A percentile compares a stretch with the other conserved stretches of the same genome.
These are phyloP conservation scores for Dalbergia oliveri DNA, from an alignment of 306 rosid species.

Conservation along the genomic window DNA sequence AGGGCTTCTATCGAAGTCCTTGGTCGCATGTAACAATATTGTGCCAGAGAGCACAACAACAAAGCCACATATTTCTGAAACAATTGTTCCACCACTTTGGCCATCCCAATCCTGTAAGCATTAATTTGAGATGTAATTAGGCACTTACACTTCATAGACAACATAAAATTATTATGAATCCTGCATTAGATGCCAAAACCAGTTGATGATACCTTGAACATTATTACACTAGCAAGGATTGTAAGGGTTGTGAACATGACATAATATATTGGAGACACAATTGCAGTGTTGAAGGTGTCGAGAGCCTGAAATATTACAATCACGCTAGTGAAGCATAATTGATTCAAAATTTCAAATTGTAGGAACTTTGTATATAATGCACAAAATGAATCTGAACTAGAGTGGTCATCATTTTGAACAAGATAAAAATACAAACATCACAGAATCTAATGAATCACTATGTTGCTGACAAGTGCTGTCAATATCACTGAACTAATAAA, in stretches of 20 bases:
- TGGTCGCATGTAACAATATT: conserved; percentile 71
- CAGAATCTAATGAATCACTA: conserved; percentile 4
- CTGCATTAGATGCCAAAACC: conserved; percentile 13
- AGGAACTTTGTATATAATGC: not conserved
- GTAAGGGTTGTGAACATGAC: conserved; percentile 89
- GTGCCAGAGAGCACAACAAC: conserved; percentile 83
- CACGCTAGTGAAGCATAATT: conserved; percentile 37
- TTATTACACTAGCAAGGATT: conserved; percentile 83
- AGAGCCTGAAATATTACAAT: conserved; percentile 74
- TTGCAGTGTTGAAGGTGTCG: conserved; percentile 89
- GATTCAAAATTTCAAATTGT: not conserved
- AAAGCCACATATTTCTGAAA: conserved; percentile 88
- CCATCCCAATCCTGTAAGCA: conserved; percentile 85
- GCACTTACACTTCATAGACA: conserved; percentile 15
- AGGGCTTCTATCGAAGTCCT: conserved; percentile 76
- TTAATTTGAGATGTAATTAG: conserved; percentile 35
- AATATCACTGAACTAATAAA: not conserved
- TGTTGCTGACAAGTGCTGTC: not conserved
- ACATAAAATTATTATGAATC: conserved; percentile 16
- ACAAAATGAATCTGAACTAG: conserved; percentile 7
- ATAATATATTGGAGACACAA: conserved; percentile 89
- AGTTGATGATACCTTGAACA: conserved; percentile 78
- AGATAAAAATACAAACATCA: not conserved
- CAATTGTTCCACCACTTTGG: conserved; percentile 67
- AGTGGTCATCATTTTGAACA: conserved; percentile 26